Evolutionary conservation across 2,329 filamentous ascomycete genomes (phyloP), one percentile per base, ranked within the genome.

Genomic region (Pyricularia pennisetigena): DNA sequence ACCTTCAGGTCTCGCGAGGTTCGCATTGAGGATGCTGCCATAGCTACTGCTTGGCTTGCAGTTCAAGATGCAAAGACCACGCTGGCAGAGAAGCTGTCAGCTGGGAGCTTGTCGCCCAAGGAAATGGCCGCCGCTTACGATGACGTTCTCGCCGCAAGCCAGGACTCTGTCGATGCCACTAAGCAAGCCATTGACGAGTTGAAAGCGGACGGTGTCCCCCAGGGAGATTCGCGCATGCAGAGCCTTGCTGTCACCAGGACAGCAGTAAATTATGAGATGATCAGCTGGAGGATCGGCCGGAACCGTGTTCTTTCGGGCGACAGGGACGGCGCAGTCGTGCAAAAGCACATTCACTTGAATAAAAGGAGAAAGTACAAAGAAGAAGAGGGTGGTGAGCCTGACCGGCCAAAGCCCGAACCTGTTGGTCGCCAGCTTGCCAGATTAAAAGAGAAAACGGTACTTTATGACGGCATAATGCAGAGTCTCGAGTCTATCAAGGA

Each of bases 131-230:
- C 89, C 9, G 92, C 92, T 7, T 99, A 98, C 77, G 95, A 99
- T 73, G 91, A 91, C 71, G 89, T 98, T 67, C 87, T 99, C 29
- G 92, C 91, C 72, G 89, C 93, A 26, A 95, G 92, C 72, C 95
- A 98, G 78, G 94, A 99, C 76, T 93, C 92, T 3, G 93, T 94
- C 24, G 95, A 99, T 79, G 93, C 93, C 5, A 95, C 94, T 0
- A 96, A 97, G 78, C 89, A 91, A 73, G 93, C 93, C 12, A 97
- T 97, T 69, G 94, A 98, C 72, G 95, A 98, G 77, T 82, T 97
- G 69, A 86, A 87, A 66, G 88, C 86, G 69, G 95, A 99, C 76
- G 91, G 93, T 0, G 87, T 97, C 16, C 86, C 92, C 26, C 91
- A 93, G 76, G 89, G 92, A 68, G 94, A 99, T 75, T 81, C 87